A percentile compares a stretch with the other conserved stretches of the same genome.
Conservation (phyloP, 805 yeast species). For the Candida loeiensis region DNA sequence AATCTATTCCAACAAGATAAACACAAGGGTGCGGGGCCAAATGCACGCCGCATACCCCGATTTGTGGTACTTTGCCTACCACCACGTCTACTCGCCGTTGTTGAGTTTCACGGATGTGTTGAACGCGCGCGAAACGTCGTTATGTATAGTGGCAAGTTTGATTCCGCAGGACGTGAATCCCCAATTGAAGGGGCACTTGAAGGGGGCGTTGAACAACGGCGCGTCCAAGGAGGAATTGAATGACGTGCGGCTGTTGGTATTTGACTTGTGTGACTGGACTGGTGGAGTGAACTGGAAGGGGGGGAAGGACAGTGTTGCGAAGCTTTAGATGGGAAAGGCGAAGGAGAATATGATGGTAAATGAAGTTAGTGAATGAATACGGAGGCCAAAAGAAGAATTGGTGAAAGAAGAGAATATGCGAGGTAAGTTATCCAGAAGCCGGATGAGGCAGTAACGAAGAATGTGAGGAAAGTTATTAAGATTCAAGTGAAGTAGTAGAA, state of each 20-base stretch:
- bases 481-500: no score
- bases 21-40: constrained; percentile 62
- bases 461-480: no score
- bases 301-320: constrained; percentile 58
- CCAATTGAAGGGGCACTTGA: constrained; percentile 84
- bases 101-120: constrained; percentile 65
- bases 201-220: constrained; percentile 81
- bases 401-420: no score
- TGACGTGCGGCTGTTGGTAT: constrained; percentile 57
- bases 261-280: constrained; percentile 68
- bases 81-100: constrained; percentile 74
- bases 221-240: constrained; percentile 60
- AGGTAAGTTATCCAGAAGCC: no score
- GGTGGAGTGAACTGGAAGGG: constrained; percentile 48
- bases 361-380: no score
- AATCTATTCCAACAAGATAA: constrained; percentile 68
- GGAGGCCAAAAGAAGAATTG: no score
- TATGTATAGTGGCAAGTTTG: constrained; percentile 72
- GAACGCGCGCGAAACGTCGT: constrained; percentile 64
- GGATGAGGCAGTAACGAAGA: no score
- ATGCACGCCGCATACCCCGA: constrained; percentile 80
- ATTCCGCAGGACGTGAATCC: constrained; percentile 94
- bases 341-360: no score
- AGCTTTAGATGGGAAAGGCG: constrained; percentile 36
- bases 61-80: constrained; percentile 67